Base-by-base conservation (phyloP, 306 rosid species). In the Sindora glabra region DNA sequence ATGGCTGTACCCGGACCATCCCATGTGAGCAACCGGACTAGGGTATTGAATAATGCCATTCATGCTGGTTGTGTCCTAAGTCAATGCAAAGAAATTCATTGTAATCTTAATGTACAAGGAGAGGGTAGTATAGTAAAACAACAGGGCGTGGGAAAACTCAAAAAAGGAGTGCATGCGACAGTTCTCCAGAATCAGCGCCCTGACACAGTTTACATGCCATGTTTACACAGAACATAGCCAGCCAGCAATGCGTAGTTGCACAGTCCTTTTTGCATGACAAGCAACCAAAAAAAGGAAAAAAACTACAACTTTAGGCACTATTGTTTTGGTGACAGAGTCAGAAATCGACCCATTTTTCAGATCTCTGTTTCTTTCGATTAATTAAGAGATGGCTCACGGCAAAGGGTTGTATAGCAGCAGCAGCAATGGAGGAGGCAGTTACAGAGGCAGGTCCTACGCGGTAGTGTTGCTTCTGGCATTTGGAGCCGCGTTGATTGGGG, bases 401-500 rank as follows among this genome's bases (percentile, higher is more conserved):
- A 80, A 78, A 65, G 90, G 84, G 39, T 56, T 61, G 47, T 72
- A 75, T 65, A 59, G 73, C 33, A 64, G 55, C 65, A 57, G 45
- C 33, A 64, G 55, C 65, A 57, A 39, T 27, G 74, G 77, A 49
- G 79, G 79, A 58, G 62, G n/a, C n/a, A n/a, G n/a, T n/a, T n/a
- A 65, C 8, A 81, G 81, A 64, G 84, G 81, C 50, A 83, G 66
- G 59, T 40, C 90, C 14, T 82, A 67, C 52, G 76, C 59, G 27
- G 25, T 84, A 53, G 72, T 86, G 83, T 7, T 89, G 34, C 27
- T 92, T 0, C 8, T 89, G 11, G 88, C 83, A 45, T 92, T 89
- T 77, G 99, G 86, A 6, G 86, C 82, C 13, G 96, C 99, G 12
- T 56, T 92, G 65, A 70, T 89, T 51, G 99, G 94, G 3, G 90